Evolutionary conservation across 768 basidiomycete genomes (phyloP), one percentile per base, ranked within the genome.

Genomic region (Mycena olivaceomarginata): DNA sequence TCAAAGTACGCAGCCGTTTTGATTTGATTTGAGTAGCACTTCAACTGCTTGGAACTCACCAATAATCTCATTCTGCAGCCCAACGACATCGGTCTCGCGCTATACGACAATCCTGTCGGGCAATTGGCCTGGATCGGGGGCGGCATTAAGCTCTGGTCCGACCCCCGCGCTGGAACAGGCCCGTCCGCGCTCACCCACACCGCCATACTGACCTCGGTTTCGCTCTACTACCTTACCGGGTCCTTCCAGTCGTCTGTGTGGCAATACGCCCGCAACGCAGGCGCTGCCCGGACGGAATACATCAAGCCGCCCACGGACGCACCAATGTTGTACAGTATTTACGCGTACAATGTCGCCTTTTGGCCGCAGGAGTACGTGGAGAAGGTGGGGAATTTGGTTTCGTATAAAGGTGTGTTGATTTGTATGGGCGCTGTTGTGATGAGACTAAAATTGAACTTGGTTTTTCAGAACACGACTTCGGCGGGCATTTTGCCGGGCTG

Each of bases 41-140:
- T 59, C 57, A 4, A 59, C 57, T 31, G 31, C 31, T 31, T 31
- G 4, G 31, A 31, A 4, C 31, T 31, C 31, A 31, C 31, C 31
- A 31, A 31, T 31, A 31, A 31, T 31, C 31, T 31, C 31, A 31
- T 31, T 31, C 3, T 31, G 31, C 67, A 83, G 74, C 82, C 83
- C 39, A 75, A 78, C 20, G 80, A 82, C 41, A 78, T 84, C 41
- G 82, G 83, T 20, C 77, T 81, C 41, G 82, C 82, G 10, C 70
- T 84, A 22, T 67, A 75, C 67, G 82, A 83, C 72, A 81, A 78
- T 39, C 83, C 83, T 0, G 68, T 84, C n/a, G 83, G 80, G 18
- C 76, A 80, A 37, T 79, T 84, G 5, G 73, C 81, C 20, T 84
- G 79, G 77, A 78, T 84, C 0, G 83, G 82, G 16, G 79, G 79